Evolutionary conservation across 2,329 filamentous ascomycete species (phyloP).

Genomic region (Ascocoryne sarcoides): DNA sequence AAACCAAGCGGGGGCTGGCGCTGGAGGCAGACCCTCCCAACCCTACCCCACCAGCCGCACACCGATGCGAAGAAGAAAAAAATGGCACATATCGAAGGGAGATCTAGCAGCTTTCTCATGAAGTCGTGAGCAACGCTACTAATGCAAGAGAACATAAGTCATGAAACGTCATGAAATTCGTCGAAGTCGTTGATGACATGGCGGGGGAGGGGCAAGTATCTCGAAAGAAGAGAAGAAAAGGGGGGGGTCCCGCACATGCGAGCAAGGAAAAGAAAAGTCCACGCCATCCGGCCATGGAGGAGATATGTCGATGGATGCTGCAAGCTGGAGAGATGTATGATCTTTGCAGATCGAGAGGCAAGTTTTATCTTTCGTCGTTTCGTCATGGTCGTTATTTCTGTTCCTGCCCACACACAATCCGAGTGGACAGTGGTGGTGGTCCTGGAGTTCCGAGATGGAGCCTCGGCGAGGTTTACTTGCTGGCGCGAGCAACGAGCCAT

Average conservation of each 20-base stretch:
- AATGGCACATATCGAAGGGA: background rate
- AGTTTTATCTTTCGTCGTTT: conserved; percentile 41
- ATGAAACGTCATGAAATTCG: too few relatives aligned
- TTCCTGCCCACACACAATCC: too few relatives aligned
- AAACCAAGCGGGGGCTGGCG: too few relatives aligned
- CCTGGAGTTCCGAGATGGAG: conserved; percentile 1
- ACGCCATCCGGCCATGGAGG: too few relatives aligned
- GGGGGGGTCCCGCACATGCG: background rate
- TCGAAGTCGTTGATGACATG: background rate
- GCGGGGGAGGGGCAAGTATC: too few relatives aligned
- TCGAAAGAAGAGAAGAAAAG: conserved; percentile 5
- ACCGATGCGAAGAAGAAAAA: conserved; percentile 1
- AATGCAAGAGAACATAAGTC: background rate
- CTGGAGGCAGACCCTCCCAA: background rate
- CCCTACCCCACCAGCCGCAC: background rate
- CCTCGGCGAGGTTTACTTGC: conserved; percentile 21
- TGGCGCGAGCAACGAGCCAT: conserved; percentile 88
- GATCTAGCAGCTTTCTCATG: background rate
- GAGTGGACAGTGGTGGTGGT: too few relatives aligned
- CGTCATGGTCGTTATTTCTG: conserved; percentile 41
- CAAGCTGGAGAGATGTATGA: conserved; percentile 34
- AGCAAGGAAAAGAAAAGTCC: too few relatives aligned
- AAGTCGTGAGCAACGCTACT: background rate
- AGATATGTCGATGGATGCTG: conserved; percentile 13
- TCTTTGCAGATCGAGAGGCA: conserved; percentile 35